Evolutionary conservation across 2,329 filamentous ascomycete genomes (phyloP).

Genomic region (Fusarium piperis): DNA sequence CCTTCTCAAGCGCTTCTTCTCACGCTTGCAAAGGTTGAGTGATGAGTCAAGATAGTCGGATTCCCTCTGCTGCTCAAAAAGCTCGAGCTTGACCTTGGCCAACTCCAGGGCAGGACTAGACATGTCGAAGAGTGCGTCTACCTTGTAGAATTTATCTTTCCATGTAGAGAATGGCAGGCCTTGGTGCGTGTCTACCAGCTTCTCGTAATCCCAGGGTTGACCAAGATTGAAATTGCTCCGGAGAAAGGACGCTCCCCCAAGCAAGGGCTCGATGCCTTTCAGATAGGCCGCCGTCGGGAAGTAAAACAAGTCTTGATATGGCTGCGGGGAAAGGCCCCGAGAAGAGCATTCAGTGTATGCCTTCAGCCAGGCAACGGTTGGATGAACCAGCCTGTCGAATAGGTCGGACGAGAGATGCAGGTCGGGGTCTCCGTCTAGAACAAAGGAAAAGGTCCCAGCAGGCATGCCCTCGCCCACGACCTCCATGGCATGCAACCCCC

Average conservation of each 20-base stretch:
- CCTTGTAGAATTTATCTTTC: neutral
- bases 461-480: neutral
- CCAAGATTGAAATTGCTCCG: slow-evolving; percentile 10
- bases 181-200: neutral
- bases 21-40: neutral
- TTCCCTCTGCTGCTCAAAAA: neutral
- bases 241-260: neutral
- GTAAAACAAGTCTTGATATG: neutral
- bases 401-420: neutral
- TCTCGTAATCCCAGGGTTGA: neutral
- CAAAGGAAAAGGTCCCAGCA: neutral
- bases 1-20: neutral
- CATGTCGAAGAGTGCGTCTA: neutral
- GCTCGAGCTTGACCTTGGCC: neutral
- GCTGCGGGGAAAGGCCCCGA: neutral
- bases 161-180: neutral
- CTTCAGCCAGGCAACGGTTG: neutral
- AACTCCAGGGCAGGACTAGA: neutral
- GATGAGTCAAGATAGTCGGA: neutral
- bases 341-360: neutral
- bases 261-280: neutral
- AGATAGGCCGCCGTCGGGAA: neutral
- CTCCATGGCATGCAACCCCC: neutral
- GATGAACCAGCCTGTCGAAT: neutral
- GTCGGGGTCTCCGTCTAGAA: neutral